Percentiles rank a stretch among this genome's conserved stretches.
phyloP scores from a whole-genome alignment of 768 basidiomycete species.

The Wakefieldia striispora region DNA sequence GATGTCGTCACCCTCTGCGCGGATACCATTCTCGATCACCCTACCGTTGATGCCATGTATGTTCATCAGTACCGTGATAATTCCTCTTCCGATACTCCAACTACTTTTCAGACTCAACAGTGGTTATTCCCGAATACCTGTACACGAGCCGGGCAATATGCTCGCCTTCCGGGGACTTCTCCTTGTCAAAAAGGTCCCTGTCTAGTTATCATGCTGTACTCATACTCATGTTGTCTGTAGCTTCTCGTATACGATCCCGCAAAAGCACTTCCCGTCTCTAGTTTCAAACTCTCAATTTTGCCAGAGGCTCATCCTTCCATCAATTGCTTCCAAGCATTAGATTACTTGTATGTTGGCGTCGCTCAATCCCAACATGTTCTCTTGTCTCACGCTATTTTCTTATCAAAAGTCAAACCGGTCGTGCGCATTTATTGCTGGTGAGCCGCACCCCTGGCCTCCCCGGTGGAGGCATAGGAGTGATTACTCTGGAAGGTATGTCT shows the following conservation, averaged over 20 bases:
- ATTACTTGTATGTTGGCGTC: conserved; percentile 68
- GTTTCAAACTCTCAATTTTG: conserved; percentile 76
- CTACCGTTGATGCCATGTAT: conserved; percentile 73
- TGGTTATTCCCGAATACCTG: conserved; percentile 93
- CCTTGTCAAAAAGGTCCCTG: conserved; percentile 73
- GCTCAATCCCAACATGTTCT: neutral
- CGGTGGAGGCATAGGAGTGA: conserved; percentile 87
- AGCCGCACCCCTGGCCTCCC: conserved; percentile 80
- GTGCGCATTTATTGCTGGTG: conserved; percentile 87
- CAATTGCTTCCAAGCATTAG: conserved; percentile 92
- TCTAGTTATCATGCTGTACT: neutral
- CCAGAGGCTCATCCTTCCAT: conserved; percentile 88
- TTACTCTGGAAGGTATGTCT: conserved; percentile 75
- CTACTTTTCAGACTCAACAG: conserved; percentile 51
- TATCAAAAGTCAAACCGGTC: conserved; percentile 93
- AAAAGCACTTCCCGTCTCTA: conserved; percentile 67
- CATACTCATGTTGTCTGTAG: conserved; percentile 35
- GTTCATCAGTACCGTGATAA: conserved; percentile 19
- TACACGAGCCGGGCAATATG: conserved; percentile 71
- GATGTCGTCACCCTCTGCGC: conserved; percentile 80
- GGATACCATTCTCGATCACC: conserved; percentile 77
- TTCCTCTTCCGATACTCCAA: conserved; percentile 7
- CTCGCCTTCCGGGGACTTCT: conserved; percentile 78
- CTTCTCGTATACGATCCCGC: conserved; percentile 91
- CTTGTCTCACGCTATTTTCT: neutral